Base-by-base conservation (phyloP, 176 grass and related monocot genomes). In the Puccinellia tenuiflora region DNA sequence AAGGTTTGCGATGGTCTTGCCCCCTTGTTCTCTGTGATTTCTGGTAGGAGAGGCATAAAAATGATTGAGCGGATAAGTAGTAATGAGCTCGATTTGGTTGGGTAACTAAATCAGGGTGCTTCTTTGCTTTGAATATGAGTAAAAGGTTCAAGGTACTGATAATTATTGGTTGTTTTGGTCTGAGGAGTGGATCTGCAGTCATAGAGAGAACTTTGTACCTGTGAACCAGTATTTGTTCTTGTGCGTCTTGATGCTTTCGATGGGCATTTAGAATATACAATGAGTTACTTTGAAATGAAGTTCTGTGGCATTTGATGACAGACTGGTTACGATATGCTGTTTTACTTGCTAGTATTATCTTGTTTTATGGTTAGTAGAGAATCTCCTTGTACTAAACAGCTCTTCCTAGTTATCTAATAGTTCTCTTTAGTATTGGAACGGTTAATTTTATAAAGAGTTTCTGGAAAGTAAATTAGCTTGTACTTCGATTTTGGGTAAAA, bases 1-100 rank as follows among this genome's bases (percentile, higher is more conserved):
- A 88, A 93, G 91, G 91, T 93, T 64, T 72, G 9, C 42, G 31
- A 21, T 33, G 59, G 21, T 73, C n/a, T 61, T 83, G 45, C 30
- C 48, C 22, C 68, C 46, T 59, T 64, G 38, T 24, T 60, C n/a
- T 28, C 0, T 68, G 28, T 40, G 3, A 73, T 86, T 63, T 78
- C 34, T 81, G 39, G 17, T 82, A 31, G 33, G 34, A 37, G 30
- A 21, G 14, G 60, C 12, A 42, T 77, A 20, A 34, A 20, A 74
- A 40, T 9, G 57, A 79, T 86, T 86, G 20, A 22, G 5, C n/a
- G 18, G 24, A 90, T 83, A 4, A 16, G 0, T 30, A 28, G 8
- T 35, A 22, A 29, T 18, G 68, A 6, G 45, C 43, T 26, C 20
- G 5, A 67, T 79, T 74, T 69, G 5, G 6, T 5, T 22, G 34